Evolutionary conservation across 2,329 filamentous ascomycete species (phyloP), one percentile per base, ranked within the genome.

Genomic region (Thelonectria blattea): DNA sequence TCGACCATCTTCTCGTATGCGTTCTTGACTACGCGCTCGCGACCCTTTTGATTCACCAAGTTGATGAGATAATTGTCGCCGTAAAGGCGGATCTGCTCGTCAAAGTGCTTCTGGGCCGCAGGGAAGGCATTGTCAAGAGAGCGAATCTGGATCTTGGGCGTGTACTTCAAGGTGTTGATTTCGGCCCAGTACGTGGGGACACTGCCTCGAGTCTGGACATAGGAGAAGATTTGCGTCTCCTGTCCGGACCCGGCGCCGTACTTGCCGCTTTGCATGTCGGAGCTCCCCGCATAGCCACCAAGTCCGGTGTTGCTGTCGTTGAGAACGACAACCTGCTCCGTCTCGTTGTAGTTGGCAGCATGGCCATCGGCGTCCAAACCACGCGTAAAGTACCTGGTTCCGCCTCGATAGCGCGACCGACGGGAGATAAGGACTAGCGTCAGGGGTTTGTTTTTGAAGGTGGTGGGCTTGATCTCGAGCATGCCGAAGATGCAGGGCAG

Each of bases 261-360:
- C 73, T 89, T 90, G 63, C 88, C 89, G 73, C 91, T 93, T 70
- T 91, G 86, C 80, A 91, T 90, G 18, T 90, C 88, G 60, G 85
- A 83, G 68, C 89, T 90, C 54, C 91, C 91, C 51, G 90, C 90
- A 75, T 91, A 97, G 7, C 93, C 93, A 42, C 91, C 88, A 45
- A 95, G 79, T 1, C 90, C 90, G 58, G 87, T 87, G 49, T 85
- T 83, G 56, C 80, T 85, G 76, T 98, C 95, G 71, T 98, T 98
- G 68, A 98, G 78, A 39, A 99, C 87, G 62, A 97, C 84, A 34
- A 95, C 83, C 74, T 99, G 95, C 74, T 99, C 95, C 0, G 95
- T 98, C 81, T 99, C 95, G 74, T 99, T 99, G 83, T 94, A 99
- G 76, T 99, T 99, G 66, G 95, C 92, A n/a, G 95, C 95, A 74